Evolutionary conservation across 345 rosid species (phyloP).

Genomic region (Sisymbrium altissimum): DNA sequence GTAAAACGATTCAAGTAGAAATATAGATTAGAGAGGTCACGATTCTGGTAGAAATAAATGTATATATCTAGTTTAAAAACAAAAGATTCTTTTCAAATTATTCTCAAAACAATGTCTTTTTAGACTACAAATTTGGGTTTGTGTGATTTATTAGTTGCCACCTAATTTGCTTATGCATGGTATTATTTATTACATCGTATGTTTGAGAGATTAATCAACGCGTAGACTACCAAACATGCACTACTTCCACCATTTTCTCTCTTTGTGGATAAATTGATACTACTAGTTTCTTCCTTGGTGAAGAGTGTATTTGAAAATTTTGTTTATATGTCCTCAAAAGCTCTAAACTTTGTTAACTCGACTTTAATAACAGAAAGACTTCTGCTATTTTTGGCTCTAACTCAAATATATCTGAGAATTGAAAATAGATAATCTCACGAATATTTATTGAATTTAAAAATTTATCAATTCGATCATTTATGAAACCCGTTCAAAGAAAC

Average conservation of each 20-base stretch:
- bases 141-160: neutral
- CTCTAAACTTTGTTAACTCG: neutral
- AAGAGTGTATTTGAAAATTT: neutral
- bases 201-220: neutral
- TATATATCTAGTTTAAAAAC: no score
- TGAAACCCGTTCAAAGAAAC: neutral
- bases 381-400: no score
- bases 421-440: neutral
- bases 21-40: neutral
- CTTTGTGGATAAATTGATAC: neutral
- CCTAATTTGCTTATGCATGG: neutral
- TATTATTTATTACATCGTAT: neutral
- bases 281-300: neutral
- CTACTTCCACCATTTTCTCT: neutral
- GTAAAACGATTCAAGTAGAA: neutral
- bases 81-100: no score
- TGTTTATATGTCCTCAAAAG: neutral
- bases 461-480: neutral
- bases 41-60: no score
- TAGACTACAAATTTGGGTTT: neutral
- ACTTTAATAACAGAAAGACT: neutral
- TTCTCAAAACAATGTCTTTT: neutral
- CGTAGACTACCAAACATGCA: slow-evolving; percentile 2
- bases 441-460: neutral
- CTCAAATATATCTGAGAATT: no score